Evolutionary conservation across 768 basidiomycete genomes (phyloP).

Genomic region (Gyrodon lividus): DNA sequence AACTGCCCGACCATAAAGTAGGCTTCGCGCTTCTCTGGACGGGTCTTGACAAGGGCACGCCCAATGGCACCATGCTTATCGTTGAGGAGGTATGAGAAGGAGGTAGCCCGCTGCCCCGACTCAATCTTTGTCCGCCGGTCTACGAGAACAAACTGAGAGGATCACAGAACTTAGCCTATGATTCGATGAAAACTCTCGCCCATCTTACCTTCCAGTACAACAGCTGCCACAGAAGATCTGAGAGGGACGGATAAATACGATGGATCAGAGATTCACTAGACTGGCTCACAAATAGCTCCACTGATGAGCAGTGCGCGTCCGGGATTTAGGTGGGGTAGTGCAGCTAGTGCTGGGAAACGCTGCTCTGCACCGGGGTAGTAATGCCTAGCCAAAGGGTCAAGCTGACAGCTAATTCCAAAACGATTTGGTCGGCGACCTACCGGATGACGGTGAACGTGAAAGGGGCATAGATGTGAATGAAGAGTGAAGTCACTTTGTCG

Average conservation of each 20-base stretch:
- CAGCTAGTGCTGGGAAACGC: conserved; percentile 82
- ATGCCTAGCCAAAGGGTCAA: conserved; percentile 52
- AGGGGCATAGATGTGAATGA: conserved; percentile 92
- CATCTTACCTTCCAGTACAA: conserved; percentile 83
- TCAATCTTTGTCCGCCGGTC: conserved; percentile 87
- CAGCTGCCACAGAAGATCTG: conserved; percentile 91
- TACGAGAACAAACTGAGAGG: conserved; percentile 72
- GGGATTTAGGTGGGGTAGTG: conserved; percentile 71
- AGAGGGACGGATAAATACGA: conserved; percentile 6
- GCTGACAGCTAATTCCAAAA: not conserved
- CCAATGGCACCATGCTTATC: conserved; percentile 87
- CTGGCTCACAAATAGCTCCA: conserved; percentile 73
- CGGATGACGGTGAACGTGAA: conserved; percentile 89
- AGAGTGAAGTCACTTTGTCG: conserved; percentile 94
- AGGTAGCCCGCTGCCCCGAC: conserved; percentile 89
- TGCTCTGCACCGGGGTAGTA: conserved; percentile 77
- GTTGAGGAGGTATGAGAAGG: conserved; percentile 84
- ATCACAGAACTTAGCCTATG: conserved; percentile 3
- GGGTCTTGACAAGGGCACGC: conserved; percentile 57
- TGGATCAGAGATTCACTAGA: conserved; percentile 7
- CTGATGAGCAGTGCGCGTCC: conserved; percentile 73
- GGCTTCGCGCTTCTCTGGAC: conserved; percentile 58
- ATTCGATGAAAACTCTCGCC: not conserved
- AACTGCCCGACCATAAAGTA: conserved; percentile 88
- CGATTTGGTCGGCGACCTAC: conserved; percentile 39